Evolutionary conservation across 352 stramenopile genomes (phyloP), one percentile per base, ranked within the genome.

Genomic region (Ochromonadaceae sp.): DNA sequence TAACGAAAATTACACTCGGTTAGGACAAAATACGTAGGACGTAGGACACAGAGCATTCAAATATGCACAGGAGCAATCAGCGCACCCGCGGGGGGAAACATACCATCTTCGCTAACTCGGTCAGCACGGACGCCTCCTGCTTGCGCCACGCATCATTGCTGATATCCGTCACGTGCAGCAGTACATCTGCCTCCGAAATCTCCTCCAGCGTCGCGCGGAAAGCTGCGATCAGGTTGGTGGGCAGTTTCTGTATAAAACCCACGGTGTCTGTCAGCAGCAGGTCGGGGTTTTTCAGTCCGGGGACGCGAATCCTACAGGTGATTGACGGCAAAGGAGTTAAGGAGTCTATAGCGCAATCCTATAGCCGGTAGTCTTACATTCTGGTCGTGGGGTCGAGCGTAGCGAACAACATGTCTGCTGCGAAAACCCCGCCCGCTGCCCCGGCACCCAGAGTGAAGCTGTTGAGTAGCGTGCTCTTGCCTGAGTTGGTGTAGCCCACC

Each of bases 171-270:
- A 90, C 74, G 58, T 89, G 82, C 15, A 60, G 32, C 38, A 90
- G 59, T 4, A 88, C 71, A 74, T 87, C 79, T 20, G 82, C 81
- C 58, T 85, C 77, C 59, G 76, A 66, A 12, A 90, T 78, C 68
- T 90, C 83, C 62, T 91, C 83, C 17, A 91, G 70, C 2, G 83
- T 91, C 10, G 83, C 83, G 38, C 81, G 68, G 67, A 91, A 91
- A 0, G 82, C 80, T n/a, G 82, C 81, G 0, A 91, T 76, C n/a
- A 91, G 67, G 38, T 86, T 76, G 4, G 83, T 91, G 17, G 83
- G 83, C 15, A 91, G 71, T 55, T 90, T 90, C 59, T 90, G 82
- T 67, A 91, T 87, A 65, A 91, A 91, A 9, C 83, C 83, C 9
- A 91, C 83, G 1, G 83, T 91, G 70, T 91, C 83, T 17, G 83